Evolutionary conservation across 306 rosid genomes (phyloP).

Genomic region (Notholithocarpus densiflorus): DNA sequence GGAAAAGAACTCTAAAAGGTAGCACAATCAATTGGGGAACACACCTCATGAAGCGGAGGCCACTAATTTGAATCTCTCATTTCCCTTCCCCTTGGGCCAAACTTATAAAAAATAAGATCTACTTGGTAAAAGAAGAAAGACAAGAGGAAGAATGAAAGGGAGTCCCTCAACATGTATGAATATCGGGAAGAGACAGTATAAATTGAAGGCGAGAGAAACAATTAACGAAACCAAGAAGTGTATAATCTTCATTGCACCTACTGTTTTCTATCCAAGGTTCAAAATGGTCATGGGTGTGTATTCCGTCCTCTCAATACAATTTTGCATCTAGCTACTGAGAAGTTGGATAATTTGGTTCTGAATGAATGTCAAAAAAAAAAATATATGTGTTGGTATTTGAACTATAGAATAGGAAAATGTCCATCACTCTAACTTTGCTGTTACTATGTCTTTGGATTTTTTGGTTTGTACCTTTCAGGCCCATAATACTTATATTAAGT

Average conservation of each 20-base stretch:
- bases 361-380: background rate
- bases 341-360: background rate
- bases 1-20: background rate
- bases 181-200: too few species aligned
- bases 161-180: too few species aligned
- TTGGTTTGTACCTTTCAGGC: background rate
- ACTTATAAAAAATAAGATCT: too few species aligned
- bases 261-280: background rate
- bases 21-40: too few species aligned
- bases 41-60: too few species aligned
- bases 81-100: too few species aligned
- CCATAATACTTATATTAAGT: background rate
- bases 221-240: background rate
- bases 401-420: background rate
- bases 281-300: background rate
- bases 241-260: background rate
- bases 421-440: background rate
- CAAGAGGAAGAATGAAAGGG: background rate
- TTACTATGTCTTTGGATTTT: background rate
- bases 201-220: too few species aligned
- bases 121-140: background rate
- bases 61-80: too few species aligned
- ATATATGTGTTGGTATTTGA: too few species aligned
- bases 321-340: background rate
- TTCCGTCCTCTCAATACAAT: background rate